A percentile compares a stretch with the other conserved stretches of the same genome.
Evolutionary conservation across 1,139 yeast species (phyloP).

Genomic region (Wickerhamomyces sp.): DNA sequence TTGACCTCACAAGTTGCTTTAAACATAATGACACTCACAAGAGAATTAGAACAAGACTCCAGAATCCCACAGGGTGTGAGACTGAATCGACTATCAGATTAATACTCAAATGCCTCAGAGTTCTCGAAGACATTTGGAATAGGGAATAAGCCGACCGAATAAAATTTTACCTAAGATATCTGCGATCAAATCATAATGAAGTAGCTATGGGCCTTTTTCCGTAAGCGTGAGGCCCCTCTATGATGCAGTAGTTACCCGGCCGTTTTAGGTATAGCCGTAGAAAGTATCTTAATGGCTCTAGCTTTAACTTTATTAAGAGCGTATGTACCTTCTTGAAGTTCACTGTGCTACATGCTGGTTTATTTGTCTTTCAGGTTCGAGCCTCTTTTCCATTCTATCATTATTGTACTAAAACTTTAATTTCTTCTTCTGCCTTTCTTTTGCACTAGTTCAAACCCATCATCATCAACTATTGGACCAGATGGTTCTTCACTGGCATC

Average conservation of each 20-base stretch:
- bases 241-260: too few relatives aligned
- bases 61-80: not conserved
- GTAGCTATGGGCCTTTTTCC: too few relatives aligned
- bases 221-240: too few relatives aligned
- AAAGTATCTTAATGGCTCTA: too few relatives aligned
- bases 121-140: not conserved
- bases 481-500: constrained; percentile 25
- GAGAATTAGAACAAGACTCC: constrained; percentile 1
- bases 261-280: too few relatives aligned
- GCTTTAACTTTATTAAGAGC: too few relatives aligned
- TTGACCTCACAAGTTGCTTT: not conserved
- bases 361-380: too few relatives aligned
- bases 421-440: constrained; percentile 47
- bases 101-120: not conserved
- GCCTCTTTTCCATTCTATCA: not conserved
- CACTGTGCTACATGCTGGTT: too few relatives aligned
- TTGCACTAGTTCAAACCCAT: constrained; percentile 87
- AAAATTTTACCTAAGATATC: too few relatives aligned
- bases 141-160: too few relatives aligned
- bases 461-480: constrained; percentile 78
- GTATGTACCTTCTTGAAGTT: too few relatives aligned
- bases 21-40: constrained; percentile 3
- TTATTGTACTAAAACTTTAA: not conserved
- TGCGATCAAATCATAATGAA: too few relatives aligned
- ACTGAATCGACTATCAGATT: not conserved